Base-by-base conservation (phyloP, 1,139 yeast species). In the Geotrichum australiense region DNA sequence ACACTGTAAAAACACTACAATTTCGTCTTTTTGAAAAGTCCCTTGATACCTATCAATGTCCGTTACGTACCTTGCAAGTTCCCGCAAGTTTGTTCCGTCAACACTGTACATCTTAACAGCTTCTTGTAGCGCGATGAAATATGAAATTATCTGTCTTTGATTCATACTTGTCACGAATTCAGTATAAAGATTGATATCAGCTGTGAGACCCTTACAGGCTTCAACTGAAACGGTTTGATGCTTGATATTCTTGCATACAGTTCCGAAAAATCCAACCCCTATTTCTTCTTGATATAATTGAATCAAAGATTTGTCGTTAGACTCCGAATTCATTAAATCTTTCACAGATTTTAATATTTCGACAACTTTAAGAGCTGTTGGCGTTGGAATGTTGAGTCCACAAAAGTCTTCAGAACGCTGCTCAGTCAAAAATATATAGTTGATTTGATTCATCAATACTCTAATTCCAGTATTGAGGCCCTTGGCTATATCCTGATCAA, bases 251-350 rank as follows among this genome's bases (percentile, higher is more conserved):
- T 85, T 86, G 29, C 86, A 85, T 31, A 91, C 67, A 1, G 80
- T 69, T 34, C 76, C 80, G 56, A 86, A 87, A 50, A 91, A 80
- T 37, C 98, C 62, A 56, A 86, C 86, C 0, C 95, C 96, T 29
- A 91, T 78, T 57, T 91, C 98, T 57, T 87, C 95, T 53, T 89
- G 94, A 57, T 87, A 91, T 0, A 91, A 94, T 54, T 89, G 97
- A 21, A 89, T 75, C 6, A 93, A 80, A 0, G 87, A 75, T 55
- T 81, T 84, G 45, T 91, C 97, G 0, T 96, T 86, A 16, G 94
- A 76, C 2, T 89, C 95, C 15, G 76, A 78, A 20, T 31, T 18
- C 39, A 91, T 65, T 39, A 89, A 64, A 46, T 76, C 76, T 49
- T 89, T 78, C 57, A 89, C 94, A n/a, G 78, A 75, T 15, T 74